Percentiles rank a stretch among this genome's conserved stretches.
Evolutionary conservation across 129 eudicot genomes (phyloP).

Genomic region (Heracleum sosnowskyi): DNA sequence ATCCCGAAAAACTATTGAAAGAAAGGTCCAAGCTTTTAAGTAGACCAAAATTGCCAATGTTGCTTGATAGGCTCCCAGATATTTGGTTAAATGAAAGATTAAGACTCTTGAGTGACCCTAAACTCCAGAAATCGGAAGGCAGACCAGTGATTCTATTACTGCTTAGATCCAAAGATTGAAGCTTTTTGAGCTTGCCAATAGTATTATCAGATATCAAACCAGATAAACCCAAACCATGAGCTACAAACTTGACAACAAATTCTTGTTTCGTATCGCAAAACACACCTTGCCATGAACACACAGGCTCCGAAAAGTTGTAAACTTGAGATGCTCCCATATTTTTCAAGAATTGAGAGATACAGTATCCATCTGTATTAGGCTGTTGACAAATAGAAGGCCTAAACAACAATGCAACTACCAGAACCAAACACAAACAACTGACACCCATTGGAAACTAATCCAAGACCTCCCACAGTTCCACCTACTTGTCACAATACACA

Average conservation of each 20-base stretch:
- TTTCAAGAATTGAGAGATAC: slow-evolving; percentile 54
- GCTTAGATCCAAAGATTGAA: slow-evolving; percentile 68
- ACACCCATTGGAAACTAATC: slow-evolving; percentile 37
- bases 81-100: slow-evolving; percentile 60
- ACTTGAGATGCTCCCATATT: slow-evolving; percentile 54
- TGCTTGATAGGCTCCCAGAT: slow-evolving; percentile 47
- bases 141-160: slow-evolving; percentile 49
- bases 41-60: slow-evolving; percentile 61
- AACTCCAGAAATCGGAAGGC: slow-evolving; percentile 86
- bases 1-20: slow-evolving; percentile 45
- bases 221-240: slow-evolving; percentile 50
- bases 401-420: slow-evolving; percentile 42
- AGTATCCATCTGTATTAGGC: slow-evolving; percentile 77
- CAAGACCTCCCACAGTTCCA: background rate
- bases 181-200: slow-evolving; percentile 61
- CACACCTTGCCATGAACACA: slow-evolving; percentile 70
- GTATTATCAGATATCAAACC: slow-evolving; percentile 72
- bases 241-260: slow-evolving; percentile 52
- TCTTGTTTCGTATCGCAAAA: slow-evolving; percentile 52
- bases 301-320: slow-evolving; percentile 47
- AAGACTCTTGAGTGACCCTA: slow-evolving; percentile 52
- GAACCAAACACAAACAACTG: slow-evolving; percentile 35
- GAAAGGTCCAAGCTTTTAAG: slow-evolving; percentile 74
- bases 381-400: slow-evolving; percentile 52
- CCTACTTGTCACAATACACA: background rate